A percentile compares a stretch with the other conserved stretches of the same genome.
phyloP scores from a whole-genome alignment of 2,329 filamentous ascomycete genomes.

The Colletotrichum tofieldiae region DNA sequence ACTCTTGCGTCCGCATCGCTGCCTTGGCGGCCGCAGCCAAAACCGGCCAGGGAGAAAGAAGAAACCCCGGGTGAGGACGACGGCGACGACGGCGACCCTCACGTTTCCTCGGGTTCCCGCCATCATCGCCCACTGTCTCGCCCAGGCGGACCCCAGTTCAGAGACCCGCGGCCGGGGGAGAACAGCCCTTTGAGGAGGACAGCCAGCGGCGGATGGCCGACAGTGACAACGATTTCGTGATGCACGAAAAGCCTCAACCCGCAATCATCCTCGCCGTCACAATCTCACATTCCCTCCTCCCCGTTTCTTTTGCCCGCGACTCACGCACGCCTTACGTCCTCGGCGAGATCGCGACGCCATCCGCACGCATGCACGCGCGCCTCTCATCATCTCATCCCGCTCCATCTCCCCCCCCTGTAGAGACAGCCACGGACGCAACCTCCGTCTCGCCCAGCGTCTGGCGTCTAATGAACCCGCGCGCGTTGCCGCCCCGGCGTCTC shows the following conservation, averaged over 20 bases:
- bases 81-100: not conserved
- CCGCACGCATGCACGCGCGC: too few species aligned
- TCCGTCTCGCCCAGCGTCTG: not conserved
- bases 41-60: too few species aligned
- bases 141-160: not conserved
- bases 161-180: not conserved
- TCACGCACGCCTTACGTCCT: not conserved
- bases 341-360: not conserved
- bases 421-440: not conserved
- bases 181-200: not conserved
- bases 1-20: not conserved
- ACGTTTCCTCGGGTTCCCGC: not conserved
- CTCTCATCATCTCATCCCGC: not conserved
- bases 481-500: not conserved
- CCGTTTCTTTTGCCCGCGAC: not conserved
- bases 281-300: too few species aligned
- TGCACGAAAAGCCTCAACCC: not conserved
- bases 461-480: slow-evolving; percentile 6
- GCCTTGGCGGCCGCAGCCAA: too few species aligned
- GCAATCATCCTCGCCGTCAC: not conserved
- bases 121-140: slow-evolving; percentile 1
- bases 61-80: not conserved
- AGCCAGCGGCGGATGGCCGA: not conserved
- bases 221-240: not conserved
- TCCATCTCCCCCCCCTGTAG: not conserved